phyloP scores from a whole-genome alignment of 768 basidiomycete species.

The Kwoniella newhampshirensis region DNA sequence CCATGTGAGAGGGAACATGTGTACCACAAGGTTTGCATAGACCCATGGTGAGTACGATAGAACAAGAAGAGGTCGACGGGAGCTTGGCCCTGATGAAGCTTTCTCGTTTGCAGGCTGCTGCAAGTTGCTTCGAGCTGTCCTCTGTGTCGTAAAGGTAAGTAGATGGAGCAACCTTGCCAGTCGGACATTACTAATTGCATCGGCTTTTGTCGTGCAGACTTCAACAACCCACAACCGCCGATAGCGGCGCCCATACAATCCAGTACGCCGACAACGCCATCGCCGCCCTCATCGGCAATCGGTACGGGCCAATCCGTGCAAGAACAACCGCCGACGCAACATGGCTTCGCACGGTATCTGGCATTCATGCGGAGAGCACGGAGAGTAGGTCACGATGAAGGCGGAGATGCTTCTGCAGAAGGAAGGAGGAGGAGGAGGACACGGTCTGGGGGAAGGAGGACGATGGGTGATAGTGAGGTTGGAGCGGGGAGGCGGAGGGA shows the following conservation, averaged over 20 bases:
- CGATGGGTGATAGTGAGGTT: not conserved
- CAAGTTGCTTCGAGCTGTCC: conserved; percentile 88
- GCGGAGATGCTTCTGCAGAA: conserved; percentile 3
- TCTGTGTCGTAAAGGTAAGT: conserved; percentile 80
- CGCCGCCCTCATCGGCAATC: conserved; percentile 14
- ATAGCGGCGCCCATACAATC: conserved; percentile 8
- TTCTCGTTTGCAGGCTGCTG: conserved; percentile 65
- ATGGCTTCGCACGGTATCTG: conserved; percentile 48
- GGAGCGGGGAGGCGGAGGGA: conserved; percentile 30
- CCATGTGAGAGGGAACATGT: conserved; percentile 88
- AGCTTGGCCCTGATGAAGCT: not conserved
- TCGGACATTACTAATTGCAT: too few species aligned
- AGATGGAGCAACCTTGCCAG: too few species aligned
- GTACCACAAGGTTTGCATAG: conserved; percentile 87
- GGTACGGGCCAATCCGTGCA: not conserved
- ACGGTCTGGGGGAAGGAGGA: conserved; percentile 2
- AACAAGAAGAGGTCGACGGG: not conserved
- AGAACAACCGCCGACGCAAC: conserved; percentile 30
- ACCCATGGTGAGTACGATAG: conserved; percentile 58
- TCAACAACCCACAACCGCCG: conserved; percentile 28
- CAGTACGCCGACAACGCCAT: conserved; percentile 3
- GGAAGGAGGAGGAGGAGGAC: conserved; percentile 10
- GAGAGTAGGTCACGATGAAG: not conserved
- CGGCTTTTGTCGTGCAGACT: conserved; percentile 22
- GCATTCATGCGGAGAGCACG: conserved; percentile 48